A percentile compares a stretch with the other conserved stretches of the same genome.
phyloP scores from a whole-genome alignment of 768 basidiomycete genomes.

The Macrolepiota fuliginosa region DNA sequence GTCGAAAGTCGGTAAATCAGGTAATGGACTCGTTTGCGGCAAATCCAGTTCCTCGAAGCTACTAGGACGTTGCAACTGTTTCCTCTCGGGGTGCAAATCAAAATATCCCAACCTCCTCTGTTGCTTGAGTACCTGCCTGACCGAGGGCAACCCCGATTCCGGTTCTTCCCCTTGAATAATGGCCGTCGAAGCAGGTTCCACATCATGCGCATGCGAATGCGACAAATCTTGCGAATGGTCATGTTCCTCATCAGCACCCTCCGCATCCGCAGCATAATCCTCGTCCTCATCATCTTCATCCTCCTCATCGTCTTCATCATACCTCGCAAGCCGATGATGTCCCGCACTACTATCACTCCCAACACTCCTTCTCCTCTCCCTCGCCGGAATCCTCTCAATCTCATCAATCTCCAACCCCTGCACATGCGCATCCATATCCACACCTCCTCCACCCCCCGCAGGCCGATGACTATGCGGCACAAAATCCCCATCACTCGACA shows the following conservation, averaged over 20 bases:
- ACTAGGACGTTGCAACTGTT: conserved; percentile 31
- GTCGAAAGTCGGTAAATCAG: conserved; percentile 1
- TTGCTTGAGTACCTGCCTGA: conserved; percentile 30
- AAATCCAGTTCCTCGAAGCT: conserved; percentile 25
- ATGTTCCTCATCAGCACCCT: conserved; percentile 6
- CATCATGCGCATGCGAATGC: conserved; percentile 5
- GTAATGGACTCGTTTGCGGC: neutral
- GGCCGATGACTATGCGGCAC: conserved; percentile 23
- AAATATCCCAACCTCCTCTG: conserved; percentile 67
- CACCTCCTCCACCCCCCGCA: conserved; percentile 24
- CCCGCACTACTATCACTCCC: conserved; percentile 24
- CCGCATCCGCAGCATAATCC: conserved; percentile 4
- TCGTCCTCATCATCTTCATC: conserved; percentile 24
- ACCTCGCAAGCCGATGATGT: conserved; percentile 23
- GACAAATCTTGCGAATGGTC: neutral
- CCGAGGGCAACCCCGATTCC: conserved; percentile 20
- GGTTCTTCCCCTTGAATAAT: conserved; percentile 20
- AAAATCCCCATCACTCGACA: conserved; percentile 28
- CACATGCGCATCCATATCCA: conserved; percentile 43
- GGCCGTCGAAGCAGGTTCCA: neutral
- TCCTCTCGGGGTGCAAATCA: conserved; percentile 74
- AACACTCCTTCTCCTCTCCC: conserved; percentile 25
- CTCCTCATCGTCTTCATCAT: conserved; percentile 23
- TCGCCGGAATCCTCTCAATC: conserved; percentile 28
- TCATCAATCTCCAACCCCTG: conserved; percentile 43